A percentile compares a stretch with the other conserved stretches of the same genome.
phyloP scores from a whole-genome alignment of 208 protist genomes.

The Angomonas deanei region DNA sequence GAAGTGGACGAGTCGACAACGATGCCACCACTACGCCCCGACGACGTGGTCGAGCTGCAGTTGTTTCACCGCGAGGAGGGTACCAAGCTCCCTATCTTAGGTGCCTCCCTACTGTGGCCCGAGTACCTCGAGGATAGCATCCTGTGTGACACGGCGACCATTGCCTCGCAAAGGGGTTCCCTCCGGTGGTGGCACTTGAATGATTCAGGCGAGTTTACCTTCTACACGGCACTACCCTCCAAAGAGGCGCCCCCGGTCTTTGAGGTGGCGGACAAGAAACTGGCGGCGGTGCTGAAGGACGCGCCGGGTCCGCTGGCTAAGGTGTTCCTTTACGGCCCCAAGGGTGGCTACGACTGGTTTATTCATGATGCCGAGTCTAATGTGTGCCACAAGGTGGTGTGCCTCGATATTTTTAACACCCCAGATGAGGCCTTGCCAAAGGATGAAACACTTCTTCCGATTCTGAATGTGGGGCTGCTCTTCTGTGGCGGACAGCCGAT shows the following conservation, averaged over 20 bases:
- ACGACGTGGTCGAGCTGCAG: slow-evolving; percentile 73
- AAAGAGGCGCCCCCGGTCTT: neutral
- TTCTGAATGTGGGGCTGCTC: slow-evolving; percentile 70
- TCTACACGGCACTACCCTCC: slow-evolving; percentile 74
- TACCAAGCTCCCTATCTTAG: slow-evolving; percentile 43
- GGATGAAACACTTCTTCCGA: slow-evolving; percentile 57
- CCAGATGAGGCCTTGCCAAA: slow-evolving; percentile 77
- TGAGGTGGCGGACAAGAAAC: neutral
- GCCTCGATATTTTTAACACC: slow-evolving; percentile 71
- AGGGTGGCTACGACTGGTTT: slow-evolving; percentile 88
- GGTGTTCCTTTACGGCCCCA: slow-evolving; percentile 70
- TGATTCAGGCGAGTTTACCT: slow-evolving; percentile 85
- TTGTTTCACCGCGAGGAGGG: slow-evolving; percentile 76
- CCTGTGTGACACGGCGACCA: slow-evolving; percentile 78
- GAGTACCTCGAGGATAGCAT: slow-evolving; percentile 60
- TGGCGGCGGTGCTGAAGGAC: neutral
- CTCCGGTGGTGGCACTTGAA: slow-evolving; percentile 88
- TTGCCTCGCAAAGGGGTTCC: slow-evolving; percentile 66
- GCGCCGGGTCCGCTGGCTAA: slow-evolving; percentile 29
- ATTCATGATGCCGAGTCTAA: slow-evolving; percentile 81
- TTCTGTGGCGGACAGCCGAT: slow-evolving; percentile 71
- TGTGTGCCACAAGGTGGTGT: slow-evolving; percentile 43
- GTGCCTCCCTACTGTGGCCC: slow-evolving; percentile 70
- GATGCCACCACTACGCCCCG: neutral
- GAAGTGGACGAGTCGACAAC: neutral